These are phyloP conservation scores for Datisca glomerata DNA, from an alignment of 306 rosid genomes.

Conservation along the genomic window DNA sequence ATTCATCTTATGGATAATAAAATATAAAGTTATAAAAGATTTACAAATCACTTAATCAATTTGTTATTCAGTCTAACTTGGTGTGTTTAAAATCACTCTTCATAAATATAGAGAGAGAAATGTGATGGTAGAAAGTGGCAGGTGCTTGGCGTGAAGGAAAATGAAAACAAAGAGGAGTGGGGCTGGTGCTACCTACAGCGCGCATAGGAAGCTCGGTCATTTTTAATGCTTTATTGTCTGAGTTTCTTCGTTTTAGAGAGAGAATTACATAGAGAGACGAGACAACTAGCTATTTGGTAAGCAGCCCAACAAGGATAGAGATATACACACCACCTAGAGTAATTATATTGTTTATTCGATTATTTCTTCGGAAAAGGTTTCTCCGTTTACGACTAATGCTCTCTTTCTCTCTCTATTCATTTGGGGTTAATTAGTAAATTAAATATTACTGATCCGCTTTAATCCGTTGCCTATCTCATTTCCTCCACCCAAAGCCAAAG, in stretches of 20 bases:
- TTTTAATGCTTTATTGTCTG: background rate
- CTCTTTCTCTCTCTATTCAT: conserved; percentile 17
- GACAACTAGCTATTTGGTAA: conserved; percentile 27
- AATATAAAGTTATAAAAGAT: too few species aligned
- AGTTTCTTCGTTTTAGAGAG: conserved; percentile 3
- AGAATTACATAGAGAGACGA: conserved; percentile 11
- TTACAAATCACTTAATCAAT: too few species aligned
- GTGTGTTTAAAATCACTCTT: too few species aligned
- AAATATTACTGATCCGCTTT: conserved; percentile 36
- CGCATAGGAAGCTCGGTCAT: conserved; percentile 27
- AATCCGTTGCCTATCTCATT: conserved; percentile 26
- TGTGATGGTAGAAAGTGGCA: conserved; percentile 6
- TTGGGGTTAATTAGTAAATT: conserved; percentile 45
- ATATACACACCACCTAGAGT: background rate
- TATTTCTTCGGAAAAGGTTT: conserved; percentile 28
- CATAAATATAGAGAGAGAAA: background rate
- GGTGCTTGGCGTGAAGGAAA: conserved; percentile 52
- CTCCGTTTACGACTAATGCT: conserved; percentile 9
- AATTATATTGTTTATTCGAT: conserved; percentile 14
- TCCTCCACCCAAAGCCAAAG: conserved; percentile 39
- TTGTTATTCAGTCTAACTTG: too few species aligned
- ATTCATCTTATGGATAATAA: too few species aligned
- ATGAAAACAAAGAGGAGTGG: background rate
- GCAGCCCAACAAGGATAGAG: conserved; percentile 30
- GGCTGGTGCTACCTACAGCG: conserved; percentile 22